These are phyloP conservation scores for Hansfordia pulvinata DNA, from an alignment of 2,329 filamentous ascomycete species.

Conservation along the genomic window DNA sequence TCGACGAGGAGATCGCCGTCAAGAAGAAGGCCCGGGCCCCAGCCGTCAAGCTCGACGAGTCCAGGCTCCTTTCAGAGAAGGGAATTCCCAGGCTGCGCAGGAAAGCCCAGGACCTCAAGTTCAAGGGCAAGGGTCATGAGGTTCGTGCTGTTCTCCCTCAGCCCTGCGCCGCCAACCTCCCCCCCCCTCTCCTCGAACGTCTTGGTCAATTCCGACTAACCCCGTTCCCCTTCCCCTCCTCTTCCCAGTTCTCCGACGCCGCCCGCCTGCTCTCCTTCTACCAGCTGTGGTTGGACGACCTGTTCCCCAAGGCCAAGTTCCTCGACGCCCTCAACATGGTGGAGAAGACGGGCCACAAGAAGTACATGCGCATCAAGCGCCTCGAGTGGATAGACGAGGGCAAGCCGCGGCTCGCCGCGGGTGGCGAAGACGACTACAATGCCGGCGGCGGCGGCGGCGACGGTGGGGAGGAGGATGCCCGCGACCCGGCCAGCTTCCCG, in stretches of 20 bases:
- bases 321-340: conserved; percentile 80
- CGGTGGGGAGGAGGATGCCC: conserved; percentile 10
- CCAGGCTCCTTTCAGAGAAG: conserved; percentile 63
- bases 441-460: conserved; percentile 14
- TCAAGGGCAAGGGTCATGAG: conserved; percentile 93
- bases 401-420: conserved; percentile 31
- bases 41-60: conserved; percentile 76
- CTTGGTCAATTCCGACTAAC: background rate
- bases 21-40: conserved; percentile 60
- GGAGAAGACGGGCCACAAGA: conserved; percentile 84
- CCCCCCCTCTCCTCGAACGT: too few relatives aligned
- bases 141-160: conserved; percentile 25
- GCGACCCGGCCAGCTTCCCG: conserved; percentile 15
- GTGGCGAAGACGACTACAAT: conserved; percentile 18
- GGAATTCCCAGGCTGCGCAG: conserved; percentile 74
- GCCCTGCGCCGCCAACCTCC: too few relatives aligned
- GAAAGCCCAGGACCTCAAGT: conserved; percentile 56
- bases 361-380: conserved; percentile 59
- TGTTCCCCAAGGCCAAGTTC: conserved; percentile 92
- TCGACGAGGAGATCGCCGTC: conserved; percentile 78
- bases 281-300: conserved; percentile 90
- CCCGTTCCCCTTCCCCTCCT: background rate
- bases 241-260: conserved; percentile 63
- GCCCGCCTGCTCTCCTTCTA: conserved; percentile 76
- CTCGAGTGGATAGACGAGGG: conserved; percentile 75